These are phyloP conservation scores for Calonectria fujianensis DNA, from an alignment of 2,329 filamentous ascomycete genomes.

Conservation along the genomic window DNA sequence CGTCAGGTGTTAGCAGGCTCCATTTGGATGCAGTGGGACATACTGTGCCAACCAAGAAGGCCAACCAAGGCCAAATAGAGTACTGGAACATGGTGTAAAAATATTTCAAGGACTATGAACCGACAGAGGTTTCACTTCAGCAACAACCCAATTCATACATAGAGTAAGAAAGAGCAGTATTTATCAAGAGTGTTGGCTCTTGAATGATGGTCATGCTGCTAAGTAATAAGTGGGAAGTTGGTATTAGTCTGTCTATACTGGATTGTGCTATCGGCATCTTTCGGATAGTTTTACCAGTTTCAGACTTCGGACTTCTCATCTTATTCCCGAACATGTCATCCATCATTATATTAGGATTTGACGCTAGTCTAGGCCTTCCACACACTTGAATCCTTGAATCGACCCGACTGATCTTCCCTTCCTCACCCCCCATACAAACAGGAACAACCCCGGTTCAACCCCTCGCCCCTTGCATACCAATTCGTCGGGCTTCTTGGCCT, in stretches of 20 bases:
- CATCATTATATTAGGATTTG: conserved; percentile 2
- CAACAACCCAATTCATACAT: not conserved
- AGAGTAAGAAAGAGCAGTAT: conserved; percentile 12
- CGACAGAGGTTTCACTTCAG: conserved; percentile 7
- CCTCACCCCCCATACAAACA: conserved; percentile 3
- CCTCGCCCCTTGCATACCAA: conserved; percentile 1
- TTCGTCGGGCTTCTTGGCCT: conserved; percentile 7
- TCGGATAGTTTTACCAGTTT: conserved; percentile 15
- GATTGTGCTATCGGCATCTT: conserved; percentile 13
- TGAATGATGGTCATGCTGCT: not conserved
- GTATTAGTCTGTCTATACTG: conserved; percentile 9
- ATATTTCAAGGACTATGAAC: conserved; percentile 9
- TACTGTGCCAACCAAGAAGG: conserved; percentile 11
- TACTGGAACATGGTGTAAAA: conserved; percentile 6
- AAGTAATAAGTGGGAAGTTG: conserved; percentile 7
- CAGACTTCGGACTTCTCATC: conserved; percentile 7
- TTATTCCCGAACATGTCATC: conserved; percentile 7
- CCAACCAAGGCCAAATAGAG: conserved; percentile 4
- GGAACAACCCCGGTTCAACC: conserved; percentile 1
- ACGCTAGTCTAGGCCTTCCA: conserved; percentile 7
- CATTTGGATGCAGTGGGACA: conserved; percentile 15
- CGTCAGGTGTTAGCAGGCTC: conserved; percentile 8
- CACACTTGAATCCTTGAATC: conserved; percentile 1
- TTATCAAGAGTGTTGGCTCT: conserved; percentile 9
- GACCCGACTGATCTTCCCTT: conserved; percentile 8